phyloP scores from a whole-genome alignment of 441 rosid genomes.

The Omphalea diandra region DNA sequence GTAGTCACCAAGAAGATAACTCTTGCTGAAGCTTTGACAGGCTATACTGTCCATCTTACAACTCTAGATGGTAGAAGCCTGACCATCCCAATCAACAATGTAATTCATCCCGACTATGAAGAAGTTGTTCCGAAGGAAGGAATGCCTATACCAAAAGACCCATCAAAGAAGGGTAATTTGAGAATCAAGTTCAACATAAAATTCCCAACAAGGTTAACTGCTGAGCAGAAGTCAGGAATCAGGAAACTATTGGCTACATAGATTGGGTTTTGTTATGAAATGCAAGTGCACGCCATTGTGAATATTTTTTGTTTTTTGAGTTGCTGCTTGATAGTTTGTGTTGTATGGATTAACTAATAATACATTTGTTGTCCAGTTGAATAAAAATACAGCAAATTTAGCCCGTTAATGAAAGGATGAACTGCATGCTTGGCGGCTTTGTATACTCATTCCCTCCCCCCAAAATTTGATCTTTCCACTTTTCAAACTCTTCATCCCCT shows the following conservation, averaged over 20 bases:
- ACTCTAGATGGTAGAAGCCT: slow-evolving; percentile 64
- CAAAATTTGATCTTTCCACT: no score
- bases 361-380: not conserved
- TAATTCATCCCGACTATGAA: slow-evolving; percentile 63
- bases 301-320: slow-evolving; percentile 12
- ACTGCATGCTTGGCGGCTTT: not conserved
- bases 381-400: not conserved
- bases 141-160: slow-evolving; percentile 70
- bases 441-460: not conserved
- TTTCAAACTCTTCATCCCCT: no score
- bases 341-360: not conserved
- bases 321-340: not conserved
- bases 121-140: slow-evolving; percentile 72
- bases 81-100: slow-evolving; percentile 48
- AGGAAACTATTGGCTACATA: slow-evolving; percentile 47
- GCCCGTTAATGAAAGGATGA: not conserved
- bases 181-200: slow-evolving; percentile 61
- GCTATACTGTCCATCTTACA: slow-evolving; percentile 49
- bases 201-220: slow-evolving; percentile 58
- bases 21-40: slow-evolving; percentile 64
- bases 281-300: not conserved
- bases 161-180: slow-evolving; percentile 57
- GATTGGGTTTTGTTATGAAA: not conserved
- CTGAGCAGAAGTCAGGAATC: slow-evolving; percentile 74
- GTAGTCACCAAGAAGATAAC: slow-evolving; percentile 53